Evolutionary conservation across 2,329 filamentous ascomycete species (phyloP).

Genomic region (Alternaria postmessia): DNA sequence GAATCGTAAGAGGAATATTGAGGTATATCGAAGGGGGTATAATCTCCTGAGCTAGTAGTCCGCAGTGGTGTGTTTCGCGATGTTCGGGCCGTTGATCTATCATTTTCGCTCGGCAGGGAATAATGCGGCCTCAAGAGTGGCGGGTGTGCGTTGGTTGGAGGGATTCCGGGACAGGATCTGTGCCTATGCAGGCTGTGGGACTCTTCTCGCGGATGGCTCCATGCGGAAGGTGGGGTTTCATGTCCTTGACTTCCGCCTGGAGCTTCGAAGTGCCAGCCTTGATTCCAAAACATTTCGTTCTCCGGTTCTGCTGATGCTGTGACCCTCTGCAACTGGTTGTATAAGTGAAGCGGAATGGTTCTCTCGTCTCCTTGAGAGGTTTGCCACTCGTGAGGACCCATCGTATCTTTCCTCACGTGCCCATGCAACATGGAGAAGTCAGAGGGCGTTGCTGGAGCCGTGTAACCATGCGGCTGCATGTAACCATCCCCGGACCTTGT

Average conservation of each 20-base stretch:
- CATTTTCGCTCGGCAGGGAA: constrained; percentile 15
- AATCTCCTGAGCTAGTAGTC: neutral
- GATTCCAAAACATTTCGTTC: neutral
- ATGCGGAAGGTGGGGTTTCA: neutral
- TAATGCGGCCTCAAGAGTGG: constrained; percentile 17
- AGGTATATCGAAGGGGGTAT: neutral
- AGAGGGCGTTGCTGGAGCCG: constrained; percentile 27
- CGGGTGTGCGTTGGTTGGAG: constrained; percentile 15
- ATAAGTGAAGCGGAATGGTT: neutral
- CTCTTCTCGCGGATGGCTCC: neutral
- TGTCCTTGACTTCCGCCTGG: neutral
- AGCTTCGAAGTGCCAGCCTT: neutral
- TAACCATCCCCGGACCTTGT: constrained; percentile 20
- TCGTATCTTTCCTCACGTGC: neutral
- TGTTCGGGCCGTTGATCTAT: neutral
- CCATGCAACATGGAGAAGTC: constrained; percentile 12
- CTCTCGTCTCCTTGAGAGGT: neutral
- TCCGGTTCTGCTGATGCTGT: neutral
- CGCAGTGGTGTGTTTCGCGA: neutral
- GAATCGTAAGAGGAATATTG: neutral
- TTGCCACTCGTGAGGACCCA: constrained; percentile 1
- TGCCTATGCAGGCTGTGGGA: constrained; percentile 13
- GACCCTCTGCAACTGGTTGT: neutral
- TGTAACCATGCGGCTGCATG: constrained; percentile 35
- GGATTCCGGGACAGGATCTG: constrained; percentile 32